Base-by-base conservation (phyloP, 2,329 filamentous ascomycete genomes). In the Fusarium robinianum region DNA sequence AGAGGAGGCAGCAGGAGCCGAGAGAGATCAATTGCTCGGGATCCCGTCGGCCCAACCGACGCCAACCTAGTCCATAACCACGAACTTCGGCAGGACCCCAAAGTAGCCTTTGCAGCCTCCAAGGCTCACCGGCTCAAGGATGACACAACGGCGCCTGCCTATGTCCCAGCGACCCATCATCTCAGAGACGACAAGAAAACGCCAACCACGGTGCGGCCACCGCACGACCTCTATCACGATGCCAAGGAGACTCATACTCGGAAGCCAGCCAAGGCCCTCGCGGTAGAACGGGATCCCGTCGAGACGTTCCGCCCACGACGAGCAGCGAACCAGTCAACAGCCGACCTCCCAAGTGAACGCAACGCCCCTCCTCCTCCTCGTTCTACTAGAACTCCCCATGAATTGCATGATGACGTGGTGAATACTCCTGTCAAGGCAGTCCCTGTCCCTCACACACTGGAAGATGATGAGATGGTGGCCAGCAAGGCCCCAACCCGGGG, bases 311-410 rank as follows among this genome's bases (percentile, higher is more conserved):
- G 35, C n/a, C 46, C 46, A 16, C 25, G 39, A 8, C 38, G 26
- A 10, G 32, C n/a, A 6, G 11, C 46, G 6, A 14, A 26, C 4
- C 46, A 31, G 15, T 36, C 49, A 11, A 39, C 41, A 19, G 57
- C 60, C 25, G 34, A 30, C n/a, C 49, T 58, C 18, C 35, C 52
- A 47, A 4, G 49, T 55, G 9, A 42, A 52, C 17, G 34, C 17
- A 11, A 12, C 30, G 3, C 39, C 54, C 42, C 15, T 17, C 29
- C 9, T 32, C 51, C 14, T 10, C 32, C 12, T 16, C 49, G n/a
- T n/a, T n/a, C n/a, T n/a, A n/a, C n/a, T n/a, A n/a, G n/a, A 29
- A 16, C 19, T 11, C 16, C 29, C 27, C 57, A 60, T 17, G 12
- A 37, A 10, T 34, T 60, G 23, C 36, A 31, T 16, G 17, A 47